Evolutionary conservation across 2,329 filamentous ascomycete genomes (phyloP), one percentile per base, ranked within the genome.

Genomic region (Nigrospora osmanthi): DNA sequence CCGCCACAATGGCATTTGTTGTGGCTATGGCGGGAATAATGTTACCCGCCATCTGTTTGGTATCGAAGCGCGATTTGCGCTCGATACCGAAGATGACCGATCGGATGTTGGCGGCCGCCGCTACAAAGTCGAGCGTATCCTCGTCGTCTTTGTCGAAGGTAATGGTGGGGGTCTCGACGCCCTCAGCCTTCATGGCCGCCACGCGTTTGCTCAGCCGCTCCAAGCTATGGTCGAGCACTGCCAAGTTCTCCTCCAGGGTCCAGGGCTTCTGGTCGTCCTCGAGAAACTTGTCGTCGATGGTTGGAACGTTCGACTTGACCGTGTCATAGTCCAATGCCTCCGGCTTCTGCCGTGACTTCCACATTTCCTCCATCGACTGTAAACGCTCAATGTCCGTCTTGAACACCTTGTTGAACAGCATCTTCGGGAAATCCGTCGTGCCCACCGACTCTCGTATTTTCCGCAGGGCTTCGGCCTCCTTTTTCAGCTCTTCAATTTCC

Each of bases 21-120:
- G 93, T 98, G 6, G 93, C 93, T 60, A 98, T 98, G 2, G 93
- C 93, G 1, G 93, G 93, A 49, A 98, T 98, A 57, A 98, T 98
- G 62, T 98, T 98, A 44, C 93, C 93, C 4, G 93, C 93, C 91
- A 97, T 98, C 67, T 98, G 87, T 69, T 98, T 98, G 57, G 93
- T 90, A 60, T 97, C 90, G 59, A 97, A 98, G 47, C 94, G 89
- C 17, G 89, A 95, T 62, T 89, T 91, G 5, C 73, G 69, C 44
- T 91, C 86, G 47, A 98, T 95, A 45, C 83, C 85, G 59, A 98
- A 98, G n/a, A 95, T 76, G 19, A 80, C 73, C 1, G 91, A 93
- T 38, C 93, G 81, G 19, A 98, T 78, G 58, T 98, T 98, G 30
- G 91, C 89, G 54, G 85, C 88, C 1, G 93, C 82, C 1, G 89